phyloP scores from a whole-genome alignment of 345 rosid genomes.

The Eucalyptus curtisii region DNA sequence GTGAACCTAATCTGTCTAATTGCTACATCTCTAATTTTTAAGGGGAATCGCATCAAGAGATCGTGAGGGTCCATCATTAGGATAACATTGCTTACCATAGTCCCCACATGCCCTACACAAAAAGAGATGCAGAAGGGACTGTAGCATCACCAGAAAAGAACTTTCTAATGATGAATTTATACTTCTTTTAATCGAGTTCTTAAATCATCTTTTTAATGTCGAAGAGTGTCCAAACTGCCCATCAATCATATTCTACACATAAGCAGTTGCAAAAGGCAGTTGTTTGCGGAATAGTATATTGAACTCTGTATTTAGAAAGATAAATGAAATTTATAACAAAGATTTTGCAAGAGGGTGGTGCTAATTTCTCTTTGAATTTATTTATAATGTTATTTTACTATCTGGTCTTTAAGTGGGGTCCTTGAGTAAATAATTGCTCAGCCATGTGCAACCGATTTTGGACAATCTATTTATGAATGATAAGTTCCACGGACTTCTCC shows the following conservation, averaged over 20 bases:
- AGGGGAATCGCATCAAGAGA: background rate
- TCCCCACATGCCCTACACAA: background rate
- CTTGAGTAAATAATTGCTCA: conserved; percentile 5
- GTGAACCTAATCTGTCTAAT: background rate
- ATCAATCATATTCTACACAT: background rate
- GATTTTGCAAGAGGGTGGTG: background rate
- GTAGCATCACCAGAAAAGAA: background rate
- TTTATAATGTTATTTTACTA: background rate
- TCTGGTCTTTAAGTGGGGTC: background rate
- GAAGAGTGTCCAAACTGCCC: background rate
- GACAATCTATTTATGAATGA: conserved; percentile 1
- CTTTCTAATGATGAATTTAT: background rate
- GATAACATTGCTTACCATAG: background rate
- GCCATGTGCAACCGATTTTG: conserved; percentile 28
- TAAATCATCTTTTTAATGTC: background rate
- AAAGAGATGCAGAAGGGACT: background rate
- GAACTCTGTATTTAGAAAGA: background rate
- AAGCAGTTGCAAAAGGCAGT: background rate
- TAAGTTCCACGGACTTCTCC: background rate
- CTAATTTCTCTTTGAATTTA: background rate
- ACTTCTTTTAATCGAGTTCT: background rate
- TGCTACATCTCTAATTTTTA: background rate
- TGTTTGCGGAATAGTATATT: background rate
- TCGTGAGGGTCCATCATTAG: background rate
- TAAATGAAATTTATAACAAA: background rate